phyloP scores from a whole-genome alignment of 331 rosid genomes.

The Prunus yedoensis region DNA sequence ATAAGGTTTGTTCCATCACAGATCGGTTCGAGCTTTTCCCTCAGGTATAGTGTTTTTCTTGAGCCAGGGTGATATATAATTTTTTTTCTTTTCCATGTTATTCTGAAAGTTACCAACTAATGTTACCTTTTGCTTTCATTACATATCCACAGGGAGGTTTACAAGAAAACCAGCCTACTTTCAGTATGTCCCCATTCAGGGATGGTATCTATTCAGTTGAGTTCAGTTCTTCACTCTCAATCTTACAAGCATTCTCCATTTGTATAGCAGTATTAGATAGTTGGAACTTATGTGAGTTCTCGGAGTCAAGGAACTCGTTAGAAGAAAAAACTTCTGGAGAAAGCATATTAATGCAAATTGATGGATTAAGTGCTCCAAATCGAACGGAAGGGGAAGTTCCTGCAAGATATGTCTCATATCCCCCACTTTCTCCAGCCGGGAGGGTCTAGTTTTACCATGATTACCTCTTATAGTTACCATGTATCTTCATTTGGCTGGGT shows the following conservation, averaged over 20 bases:
- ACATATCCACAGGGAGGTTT: slow-evolving; percentile 55
- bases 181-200: slow-evolving; percentile 56
- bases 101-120: slow-evolving; percentile 12
- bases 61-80: background rate
- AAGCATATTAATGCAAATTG: slow-evolving; percentile 35
- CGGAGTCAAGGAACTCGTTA: slow-evolving; percentile 43
- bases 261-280: slow-evolving; percentile 79
- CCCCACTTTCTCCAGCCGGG: slow-evolving; percentile 69
- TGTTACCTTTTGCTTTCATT: slow-evolving; percentile 15
- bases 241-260: slow-evolving; percentile 86
- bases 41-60: slow-evolving; percentile 55
- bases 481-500: slow-evolving; percentile 19
- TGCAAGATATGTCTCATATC: slow-evolving; percentile 54
- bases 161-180: slow-evolving; percentile 47
- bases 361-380: slow-evolving; percentile 40
- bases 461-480: background rate
- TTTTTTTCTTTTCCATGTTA: background rate
- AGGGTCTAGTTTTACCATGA: slow-evolving; percentile 49
- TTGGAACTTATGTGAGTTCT: slow-evolving; percentile 46
- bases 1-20: slow-evolving; percentile 30
- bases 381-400: slow-evolving; percentile 47
- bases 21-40: slow-evolving; percentile 64
- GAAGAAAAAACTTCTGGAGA: slow-evolving; percentile 48
- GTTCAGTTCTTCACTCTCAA: slow-evolving; percentile 67
- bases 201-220: slow-evolving; percentile 73